A percentile compares a stretch with the other conserved stretches of the same genome.
Conservation (phyloP, 768 basidiomycete species). For the Strobilomyces dryophilus region DNA sequence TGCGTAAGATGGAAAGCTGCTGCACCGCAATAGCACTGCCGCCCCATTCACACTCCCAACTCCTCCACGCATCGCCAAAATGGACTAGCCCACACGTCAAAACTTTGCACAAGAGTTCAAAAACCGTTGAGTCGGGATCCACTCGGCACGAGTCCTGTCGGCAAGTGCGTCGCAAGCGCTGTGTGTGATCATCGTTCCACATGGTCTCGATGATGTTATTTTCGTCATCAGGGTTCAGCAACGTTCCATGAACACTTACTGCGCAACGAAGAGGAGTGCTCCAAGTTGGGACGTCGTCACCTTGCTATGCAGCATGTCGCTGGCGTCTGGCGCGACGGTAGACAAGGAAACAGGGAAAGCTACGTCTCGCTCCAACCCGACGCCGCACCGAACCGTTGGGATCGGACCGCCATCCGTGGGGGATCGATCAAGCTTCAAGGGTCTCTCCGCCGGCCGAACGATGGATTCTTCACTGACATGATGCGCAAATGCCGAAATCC, state of each 20-base stretch:
- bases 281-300: conserved; percentile 7
- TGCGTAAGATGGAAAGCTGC: conserved; percentile 5
- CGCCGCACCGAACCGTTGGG: background rate
- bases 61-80: background rate
- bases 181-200: background rate
- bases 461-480: background rate
- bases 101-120: background rate
- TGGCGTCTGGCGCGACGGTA: background rate
- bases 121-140: background rate
- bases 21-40: background rate
- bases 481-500: background rate
- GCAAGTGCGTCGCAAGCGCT: conserved; percentile 3
- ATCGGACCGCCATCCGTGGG: background rate
- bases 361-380: background rate
- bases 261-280: background rate
- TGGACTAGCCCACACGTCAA: background rate
- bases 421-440: background rate
- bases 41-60: background rate
- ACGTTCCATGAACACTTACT: background rate
- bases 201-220: background rate
- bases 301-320: conserved; percentile 2
- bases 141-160: conserved; percentile 1
- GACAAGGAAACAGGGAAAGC: conserved; percentile 2
- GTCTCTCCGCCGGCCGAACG: background rate
- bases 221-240: background rate